These are phyloP conservation scores for Populus trichocarpa DNA, from an alignment of 441 rosid genomes.

Conservation along the genomic window DNA sequence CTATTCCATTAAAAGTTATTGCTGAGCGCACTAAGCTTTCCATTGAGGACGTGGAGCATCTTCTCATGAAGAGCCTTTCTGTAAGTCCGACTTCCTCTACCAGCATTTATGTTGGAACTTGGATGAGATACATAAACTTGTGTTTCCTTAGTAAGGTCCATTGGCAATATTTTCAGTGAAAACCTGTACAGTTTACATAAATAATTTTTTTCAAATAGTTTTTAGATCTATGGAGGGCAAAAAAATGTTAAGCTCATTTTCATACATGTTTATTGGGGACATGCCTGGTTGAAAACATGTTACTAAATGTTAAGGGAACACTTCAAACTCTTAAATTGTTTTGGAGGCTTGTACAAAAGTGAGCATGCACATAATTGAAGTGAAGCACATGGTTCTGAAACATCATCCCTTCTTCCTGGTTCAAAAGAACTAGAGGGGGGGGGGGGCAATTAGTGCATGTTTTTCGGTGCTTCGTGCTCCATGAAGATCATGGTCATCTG, in stretches of 20 bases:
- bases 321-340: no score
- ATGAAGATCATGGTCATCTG: background rate
- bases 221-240: background rate
- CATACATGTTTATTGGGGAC: background rate
- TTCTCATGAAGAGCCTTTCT: constrained; percentile 91
- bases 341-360: no score
- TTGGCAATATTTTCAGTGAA: background rate
- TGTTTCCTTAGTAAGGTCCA: background rate
- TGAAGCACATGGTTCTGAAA: no score
- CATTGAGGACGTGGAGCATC: constrained; percentile 90
- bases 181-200: background rate
- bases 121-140: background rate
- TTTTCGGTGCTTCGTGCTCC: background rate
- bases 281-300: background rate
- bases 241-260: background rate
- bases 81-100: constrained; percentile 39
- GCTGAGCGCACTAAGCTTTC: constrained; percentile 82
- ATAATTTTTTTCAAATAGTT: background rate
- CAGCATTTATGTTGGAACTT: background rate
- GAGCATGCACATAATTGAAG: no score
- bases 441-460: no score
- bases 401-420: no score
- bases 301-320: no score
- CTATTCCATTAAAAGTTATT: constrained; percentile 75
- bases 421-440: no score